Percentiles rank a stretch among this genome's conserved stretches.
Evolutionary conservation across 1,284 basidiomycete species (phyloP).

Genomic region (Cryptococcus jaspeensis): DNA sequence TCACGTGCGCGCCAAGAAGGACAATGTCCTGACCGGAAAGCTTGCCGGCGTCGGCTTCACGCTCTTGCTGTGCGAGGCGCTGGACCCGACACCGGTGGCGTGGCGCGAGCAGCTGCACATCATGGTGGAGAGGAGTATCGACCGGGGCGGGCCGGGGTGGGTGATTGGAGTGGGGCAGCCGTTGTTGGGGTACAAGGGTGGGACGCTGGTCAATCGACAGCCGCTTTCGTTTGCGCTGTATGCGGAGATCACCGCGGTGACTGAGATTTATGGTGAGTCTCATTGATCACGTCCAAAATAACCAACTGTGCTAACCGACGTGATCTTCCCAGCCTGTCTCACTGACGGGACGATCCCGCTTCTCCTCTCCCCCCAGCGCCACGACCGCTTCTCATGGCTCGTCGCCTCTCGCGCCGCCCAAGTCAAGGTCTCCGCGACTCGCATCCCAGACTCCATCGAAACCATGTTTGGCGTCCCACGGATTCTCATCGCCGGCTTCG

Average conservation of each 20-base stretch:
- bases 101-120: constrained; percentile 2
- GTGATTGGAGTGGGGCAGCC: not conserved
- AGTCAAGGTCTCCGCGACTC: not conserved
- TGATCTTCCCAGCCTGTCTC: constrained; percentile 5
- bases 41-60: constrained; percentile 4
- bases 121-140: not conserved
- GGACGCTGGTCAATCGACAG: constrained; percentile 2
- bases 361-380: not conserved
- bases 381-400: not conserved
- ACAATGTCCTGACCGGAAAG: not conserved
- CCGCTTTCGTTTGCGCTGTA: constrained; percentile 3
- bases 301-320: not conserved
- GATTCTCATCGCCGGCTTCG: not conserved
- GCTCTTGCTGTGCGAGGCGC: constrained; percentile 1
- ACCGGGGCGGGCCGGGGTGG: constrained; percentile 8
- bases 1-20: not conserved
- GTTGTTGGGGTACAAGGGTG: not conserved
- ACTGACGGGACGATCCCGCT: constrained; percentile 3
- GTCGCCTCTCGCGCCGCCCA: not conserved
- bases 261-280: constrained; percentile 5
- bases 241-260: constrained; percentile 5
- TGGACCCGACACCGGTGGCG: constrained; percentile 1
- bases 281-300: not conserved
- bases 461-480: constrained; percentile 5
- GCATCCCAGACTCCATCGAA: constrained; percentile 7